phyloP scores from a whole-genome alignment of 2,329 filamentous ascomycete species.

The Tolypocladium ophioglossoides region DNA sequence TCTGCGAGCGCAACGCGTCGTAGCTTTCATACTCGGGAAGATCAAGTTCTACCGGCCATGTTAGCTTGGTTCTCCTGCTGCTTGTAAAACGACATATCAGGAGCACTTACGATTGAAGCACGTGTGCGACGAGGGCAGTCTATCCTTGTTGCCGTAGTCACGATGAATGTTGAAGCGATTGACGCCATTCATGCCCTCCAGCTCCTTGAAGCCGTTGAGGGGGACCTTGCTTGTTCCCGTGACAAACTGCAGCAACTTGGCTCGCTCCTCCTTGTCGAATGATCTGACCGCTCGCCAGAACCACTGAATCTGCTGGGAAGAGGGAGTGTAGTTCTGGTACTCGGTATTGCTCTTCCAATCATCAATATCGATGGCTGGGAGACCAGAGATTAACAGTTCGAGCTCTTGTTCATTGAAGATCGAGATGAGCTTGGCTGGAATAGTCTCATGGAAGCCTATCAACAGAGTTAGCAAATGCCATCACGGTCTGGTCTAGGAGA shows the following conservation, averaged over 20 bases:
- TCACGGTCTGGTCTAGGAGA: neutral
- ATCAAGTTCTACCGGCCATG: conserved; percentile 66
- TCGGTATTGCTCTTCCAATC: conserved; percentile 99
- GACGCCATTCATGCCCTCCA: conserved; percentile 98
- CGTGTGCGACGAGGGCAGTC: conserved; percentile 90
- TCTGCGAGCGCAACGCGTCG: conserved; percentile 73
- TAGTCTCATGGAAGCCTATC: conserved; percentile 91
- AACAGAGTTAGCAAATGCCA: conserved; percentile 1
- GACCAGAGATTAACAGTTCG: conserved; percentile 88
- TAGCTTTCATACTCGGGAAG: conserved; percentile 97
- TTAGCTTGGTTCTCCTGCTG: neutral
- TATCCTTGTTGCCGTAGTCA: conserved; percentile 93
- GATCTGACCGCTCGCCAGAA: conserved; percentile 97
- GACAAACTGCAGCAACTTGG: conserved; percentile 94
- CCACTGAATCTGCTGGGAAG: conserved; percentile 96
- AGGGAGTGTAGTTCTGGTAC: conserved; percentile 93
- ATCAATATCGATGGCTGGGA: conserved; percentile 94
- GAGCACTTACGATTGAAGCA: conserved; percentile 88
- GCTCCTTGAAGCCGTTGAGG: conserved; percentile 95
- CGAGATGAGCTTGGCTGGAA: conserved; percentile 82
- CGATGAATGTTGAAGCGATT: conserved; percentile 98
- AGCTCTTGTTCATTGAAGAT: conserved; percentile 99
- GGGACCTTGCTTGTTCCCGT: conserved; percentile 98
- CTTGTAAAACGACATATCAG: neutral
- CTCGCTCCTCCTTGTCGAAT: conserved; percentile 97